Evolutionary conservation across 306 rosid species (phyloP), one percentile per base, ranked within the genome.

Genomic region (Oxytropis ochrocephala): DNA sequence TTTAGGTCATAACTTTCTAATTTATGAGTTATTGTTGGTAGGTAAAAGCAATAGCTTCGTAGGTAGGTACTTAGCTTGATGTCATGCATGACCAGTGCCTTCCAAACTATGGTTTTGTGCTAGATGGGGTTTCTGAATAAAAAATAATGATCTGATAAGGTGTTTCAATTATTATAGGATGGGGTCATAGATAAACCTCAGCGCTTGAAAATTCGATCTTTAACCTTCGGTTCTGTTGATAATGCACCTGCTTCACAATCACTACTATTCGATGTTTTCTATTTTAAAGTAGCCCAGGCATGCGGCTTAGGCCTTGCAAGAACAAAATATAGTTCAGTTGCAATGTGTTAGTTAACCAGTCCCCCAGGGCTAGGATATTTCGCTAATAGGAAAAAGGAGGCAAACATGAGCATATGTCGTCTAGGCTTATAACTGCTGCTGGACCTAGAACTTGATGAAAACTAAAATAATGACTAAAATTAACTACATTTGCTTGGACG

Each of bases 291-390:
- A 53, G 63, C 44, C 42, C 50, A 39, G 27, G 10, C 5, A 16
- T 53, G 63, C 54, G 24, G 11, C 47, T 17, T 55, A 39, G 33
- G 35, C 44, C 70, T 24, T 16, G 19, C 39, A 24, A 36, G 44
- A 74, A 51, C 62, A 53, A 60, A 50, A 36, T 56, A 12, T 62
- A 32, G 21, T 65, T 75, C 48, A 64, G 27, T 48, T 75, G 33
- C 64, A 6, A 36, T 68, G 16, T 41, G 50, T 56, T 64, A 46
- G 69, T 24, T 63, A 54, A 47, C 12, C n/a, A 38, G 5, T 64
- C 8, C 11, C 58, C 67, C 57, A 7, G 11, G 53, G 13, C 1
- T 36, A 3, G 60, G 60, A 35, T 58, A 60, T 57, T 43, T 46
- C 63, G 27, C 27, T 33, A 51, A 46, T 61, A 32, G n/a, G 61